Conservation (phyloP, 768 basidiomycete genomes). For the Tephrocybe sp. region DNA sequence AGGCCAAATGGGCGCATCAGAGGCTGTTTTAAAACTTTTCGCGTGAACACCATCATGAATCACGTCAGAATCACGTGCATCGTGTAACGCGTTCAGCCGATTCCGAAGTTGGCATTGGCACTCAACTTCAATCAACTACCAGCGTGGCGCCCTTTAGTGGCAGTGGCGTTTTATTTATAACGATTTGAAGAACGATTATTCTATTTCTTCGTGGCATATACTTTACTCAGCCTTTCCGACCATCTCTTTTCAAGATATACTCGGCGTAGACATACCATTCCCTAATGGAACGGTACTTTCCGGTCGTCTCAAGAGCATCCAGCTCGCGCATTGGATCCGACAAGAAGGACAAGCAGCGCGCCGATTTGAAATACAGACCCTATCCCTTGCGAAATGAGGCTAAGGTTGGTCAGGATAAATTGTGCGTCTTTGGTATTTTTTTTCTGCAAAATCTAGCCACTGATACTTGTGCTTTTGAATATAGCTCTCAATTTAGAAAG, state of each 20-base stretch:
- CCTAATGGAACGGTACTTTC: constrained; percentile 24
- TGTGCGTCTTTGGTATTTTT: constrained; percentile 12
- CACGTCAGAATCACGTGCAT: constrained; percentile 9
- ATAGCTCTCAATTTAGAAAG: constrained; percentile 9
- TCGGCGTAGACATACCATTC: background rate
- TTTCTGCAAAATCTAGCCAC: background rate
- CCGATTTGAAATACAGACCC: constrained; percentile 16
- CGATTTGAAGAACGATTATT: background rate
- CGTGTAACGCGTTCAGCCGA: background rate
- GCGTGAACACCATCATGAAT: constrained; percentile 6
- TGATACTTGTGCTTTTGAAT: constrained; percentile 8
- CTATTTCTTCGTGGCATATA: background rate
- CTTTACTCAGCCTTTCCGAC: background rate
- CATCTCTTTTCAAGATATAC: background rate
- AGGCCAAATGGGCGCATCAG: constrained; percentile 11
- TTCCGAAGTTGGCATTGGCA: background rate
- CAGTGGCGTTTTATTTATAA: constrained; percentile 8
- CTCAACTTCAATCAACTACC: background rate
- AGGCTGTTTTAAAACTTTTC: constrained; percentile 1
- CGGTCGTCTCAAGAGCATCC: constrained; percentile 19
- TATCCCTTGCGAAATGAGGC: constrained; percentile 10
- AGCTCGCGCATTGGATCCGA: constrained; percentile 4
- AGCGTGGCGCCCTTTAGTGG: background rate
- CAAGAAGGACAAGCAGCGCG: constrained; percentile 15
- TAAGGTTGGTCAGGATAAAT: constrained; percentile 7